Base-by-base conservation (phyloP, 495 filamentous ascomycete genomes). In the Xeromyces bisporus region DNA sequence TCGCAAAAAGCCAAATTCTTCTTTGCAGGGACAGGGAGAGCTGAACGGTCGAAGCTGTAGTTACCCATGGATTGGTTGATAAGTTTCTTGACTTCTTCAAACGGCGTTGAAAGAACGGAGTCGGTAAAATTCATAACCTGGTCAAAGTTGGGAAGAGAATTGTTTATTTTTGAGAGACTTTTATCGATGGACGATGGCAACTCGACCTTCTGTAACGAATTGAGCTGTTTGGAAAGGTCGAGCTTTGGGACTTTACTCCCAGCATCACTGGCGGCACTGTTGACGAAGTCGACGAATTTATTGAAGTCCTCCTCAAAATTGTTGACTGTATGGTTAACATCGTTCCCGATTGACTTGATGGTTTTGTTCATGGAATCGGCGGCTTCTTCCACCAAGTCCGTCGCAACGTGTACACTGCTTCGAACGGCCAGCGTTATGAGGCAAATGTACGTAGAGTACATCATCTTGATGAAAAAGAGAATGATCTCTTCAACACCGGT, bases 401-500 rank as follows among this genome's bases (percentile, higher is more conserved):
- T 55, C 0, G 77, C 75, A 18, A 71, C 73, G 17, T 78, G 69
- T 26, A 93, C 58, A 40, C 71, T 78, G 28, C 83, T 82, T 32
- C 74, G 63, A 25, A 94, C 69, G 8, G 78, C 77, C 39, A 93
- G 62, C 7, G 75, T 75, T 43, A 84, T 78, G 15, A 97, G 61
- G 44, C 89, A 97, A 35, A 81, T 62, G 45, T 91, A 94, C 3
- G 82, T 92, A 28, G 72, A 73, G 18, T 80, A 83, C 56, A 93
- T 67, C 58, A 93, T 70, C 50, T 89, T 80, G 54, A 96, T 75
- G 43, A 81, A 60, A 55, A 96, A 96, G 32, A 93, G 58, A 28
- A 96, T 69, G 12, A 97, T 71, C 47, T 80, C 74, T 56, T 93
- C 80, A 10, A 94, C 71, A 24, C 68, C 83, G 6, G 77, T 89